These are phyloP conservation scores for Pyricularia pennisetigena DNA, from an alignment of 2,329 filamentous ascomycete genomes.

Conservation along the genomic window DNA sequence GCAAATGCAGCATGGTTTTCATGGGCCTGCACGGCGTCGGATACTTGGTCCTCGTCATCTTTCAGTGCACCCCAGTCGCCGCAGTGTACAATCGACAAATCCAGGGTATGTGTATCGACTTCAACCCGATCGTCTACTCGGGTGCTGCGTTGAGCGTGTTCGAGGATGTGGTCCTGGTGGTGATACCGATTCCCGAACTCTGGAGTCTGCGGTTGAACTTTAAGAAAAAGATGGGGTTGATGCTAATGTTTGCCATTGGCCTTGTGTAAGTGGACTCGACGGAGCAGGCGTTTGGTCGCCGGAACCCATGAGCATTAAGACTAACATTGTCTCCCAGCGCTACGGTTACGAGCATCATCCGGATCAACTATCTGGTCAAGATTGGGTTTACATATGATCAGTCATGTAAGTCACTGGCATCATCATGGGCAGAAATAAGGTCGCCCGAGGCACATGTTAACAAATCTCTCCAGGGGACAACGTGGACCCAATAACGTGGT, in stretches of 20 bases:
- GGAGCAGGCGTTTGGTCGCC: too few relatives aligned
- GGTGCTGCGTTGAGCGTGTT: constrained; percentile 33
- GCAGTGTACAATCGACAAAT: constrained; percentile 42
- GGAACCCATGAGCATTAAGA: not conserved
- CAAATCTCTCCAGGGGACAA: constrained; percentile 1
- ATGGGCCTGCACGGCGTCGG: constrained; percentile 18
- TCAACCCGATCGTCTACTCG: constrained; percentile 35
- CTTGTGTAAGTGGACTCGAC: constrained; percentile 15
- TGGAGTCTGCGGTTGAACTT: constrained; percentile 26
- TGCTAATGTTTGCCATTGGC: constrained; percentile 34
- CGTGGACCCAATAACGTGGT: constrained; percentile 4
- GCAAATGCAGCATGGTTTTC: constrained; percentile 15
- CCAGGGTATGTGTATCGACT: constrained; percentile 34
- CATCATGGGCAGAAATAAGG: too few relatives aligned
- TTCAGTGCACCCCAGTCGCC: constrained; percentile 36
- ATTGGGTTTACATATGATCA: constrained; percentile 3
- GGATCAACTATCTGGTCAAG: constrained; percentile 1
- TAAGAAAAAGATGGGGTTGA: constrained; percentile 33
- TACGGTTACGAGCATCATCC: constrained; percentile 2
- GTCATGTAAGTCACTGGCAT: not conserved
- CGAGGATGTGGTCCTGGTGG: constrained; percentile 30
- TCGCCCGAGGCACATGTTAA: not conserved
- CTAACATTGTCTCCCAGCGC: not conserved
- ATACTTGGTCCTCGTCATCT: constrained; percentile 22
- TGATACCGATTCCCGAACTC: constrained; percentile 30